A percentile compares a stretch with the other conserved stretches of the same genome.
phyloP scores from a whole-genome alignment of 495 filamentous ascomycete species.

The Lasiosphaeriaceae sp. region DNA sequence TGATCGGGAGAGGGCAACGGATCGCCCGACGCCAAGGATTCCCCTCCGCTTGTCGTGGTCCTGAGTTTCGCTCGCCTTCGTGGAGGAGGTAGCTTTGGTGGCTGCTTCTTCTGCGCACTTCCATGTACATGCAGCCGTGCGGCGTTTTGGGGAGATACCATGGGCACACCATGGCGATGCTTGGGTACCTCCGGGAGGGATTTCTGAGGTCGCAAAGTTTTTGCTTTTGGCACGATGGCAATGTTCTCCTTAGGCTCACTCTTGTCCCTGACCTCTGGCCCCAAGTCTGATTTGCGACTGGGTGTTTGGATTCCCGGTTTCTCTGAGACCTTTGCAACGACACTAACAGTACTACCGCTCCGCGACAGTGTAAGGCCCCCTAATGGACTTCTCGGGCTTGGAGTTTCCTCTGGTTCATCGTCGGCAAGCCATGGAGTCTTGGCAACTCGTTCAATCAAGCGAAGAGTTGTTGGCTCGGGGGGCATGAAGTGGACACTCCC shows the following conservation, averaged over 20 bases:
- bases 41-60: constrained; percentile 5
- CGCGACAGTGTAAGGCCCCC: constrained; percentile 47
- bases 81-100: constrained; percentile 52
- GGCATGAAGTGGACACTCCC: constrained; percentile 80
- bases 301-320: constrained; percentile 84
- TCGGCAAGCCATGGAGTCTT: constrained; percentile 77
- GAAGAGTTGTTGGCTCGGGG: constrained; percentile 81
- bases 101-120: constrained; percentile 42
- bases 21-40: constrained; percentile 3
- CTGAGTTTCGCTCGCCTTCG: constrained; percentile 43
- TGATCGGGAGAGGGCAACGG: constrained; percentile 5
- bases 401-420: constrained; percentile 21
- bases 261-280: constrained; percentile 10
- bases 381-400: constrained; percentile 30
- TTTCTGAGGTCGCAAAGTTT: constrained; percentile 34
- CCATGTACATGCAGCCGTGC: constrained; percentile 26
- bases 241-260: constrained; percentile 8
- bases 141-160: constrained; percentile 22
- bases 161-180: constrained; percentile 45
- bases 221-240: constrained; percentile 13
- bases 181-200: constrained; percentile 44
- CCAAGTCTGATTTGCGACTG: constrained; percentile 52
- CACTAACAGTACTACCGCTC: constrained; percentile 57
- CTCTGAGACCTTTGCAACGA: constrained; percentile 73
- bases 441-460: constrained; percentile 76